Evolutionary conservation across 2,329 filamentous ascomycete genomes (phyloP).

Genomic region (Colletotrichum liaoningense): DNA sequence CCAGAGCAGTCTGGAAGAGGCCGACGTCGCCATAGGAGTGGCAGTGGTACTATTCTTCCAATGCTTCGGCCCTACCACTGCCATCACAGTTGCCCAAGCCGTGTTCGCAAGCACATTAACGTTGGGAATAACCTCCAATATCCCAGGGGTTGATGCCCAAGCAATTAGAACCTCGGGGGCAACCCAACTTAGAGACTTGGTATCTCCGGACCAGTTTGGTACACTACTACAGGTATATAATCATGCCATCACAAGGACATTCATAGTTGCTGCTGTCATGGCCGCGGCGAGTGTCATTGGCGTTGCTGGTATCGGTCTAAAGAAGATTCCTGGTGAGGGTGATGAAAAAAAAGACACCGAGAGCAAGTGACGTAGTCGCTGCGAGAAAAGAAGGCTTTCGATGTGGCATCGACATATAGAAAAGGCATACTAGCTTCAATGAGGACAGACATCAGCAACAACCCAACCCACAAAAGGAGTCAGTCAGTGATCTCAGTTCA

Average conservation of each 20-base stretch:
- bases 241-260: constrained; percentile 19
- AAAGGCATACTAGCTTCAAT: not conserved
- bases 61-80: constrained; percentile 18
- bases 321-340: not conserved
- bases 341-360: not conserved
- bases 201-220: not conserved
- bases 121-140: not conserved
- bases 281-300: constrained; percentile 23
- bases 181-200: not conserved
- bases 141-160: not conserved
- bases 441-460: not conserved
- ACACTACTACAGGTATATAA: constrained; percentile 5
- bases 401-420: too few species aligned
- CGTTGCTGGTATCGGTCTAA: constrained; percentile 15
- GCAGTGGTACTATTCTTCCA: constrained; percentile 20
- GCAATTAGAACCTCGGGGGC: constrained; percentile 1
- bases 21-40: constrained; percentile 17
- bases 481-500: not conserved
- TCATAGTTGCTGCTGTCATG: constrained; percentile 14
- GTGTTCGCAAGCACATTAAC: constrained; percentile 2
- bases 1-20: not conserved
- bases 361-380: not conserved
- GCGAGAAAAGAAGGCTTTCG: too few species aligned
- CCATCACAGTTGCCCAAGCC: constrained; percentile 12
- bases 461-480: not conserved